phyloP scores from a whole-genome alignment of 306 rosid genomes.

The Vigna radiata region DNA sequence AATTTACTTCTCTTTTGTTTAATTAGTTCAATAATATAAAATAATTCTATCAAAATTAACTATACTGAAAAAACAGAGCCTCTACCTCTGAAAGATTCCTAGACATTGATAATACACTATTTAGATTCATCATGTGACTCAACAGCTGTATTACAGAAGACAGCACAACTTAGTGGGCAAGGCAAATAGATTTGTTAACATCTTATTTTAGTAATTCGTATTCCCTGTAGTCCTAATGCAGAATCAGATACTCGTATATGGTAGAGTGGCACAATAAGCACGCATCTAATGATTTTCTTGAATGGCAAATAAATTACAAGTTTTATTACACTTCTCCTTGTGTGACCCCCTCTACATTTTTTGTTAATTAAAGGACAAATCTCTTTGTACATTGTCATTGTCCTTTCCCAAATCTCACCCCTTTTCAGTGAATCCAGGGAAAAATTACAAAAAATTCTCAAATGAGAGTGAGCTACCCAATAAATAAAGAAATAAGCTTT shows the following conservation, averaged over 20 bases:
- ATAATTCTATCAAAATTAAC: not conserved
- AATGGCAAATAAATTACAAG: slow-evolving; percentile 25
- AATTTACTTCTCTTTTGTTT: not conserved
- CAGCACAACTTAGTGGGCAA: slow-evolving; percentile 21
- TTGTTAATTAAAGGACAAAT: slow-evolving; percentile 33
- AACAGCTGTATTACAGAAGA: slow-evolving; percentile 24
- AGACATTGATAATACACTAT: not conserved
- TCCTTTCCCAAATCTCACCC: slow-evolving; percentile 37
- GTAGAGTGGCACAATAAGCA: not conserved
- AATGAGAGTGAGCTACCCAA: slow-evolving; percentile 40
- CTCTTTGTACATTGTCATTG: slow-evolving; percentile 47
- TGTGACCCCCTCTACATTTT: slow-evolving; percentile 23
- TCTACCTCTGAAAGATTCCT: not conserved
- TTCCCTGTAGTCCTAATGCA: not conserved
- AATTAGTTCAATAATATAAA: not conserved
- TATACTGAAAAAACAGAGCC: not conserved
- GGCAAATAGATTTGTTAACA: slow-evolving; percentile 15
- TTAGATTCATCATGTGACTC: slow-evolving; percentile 22
- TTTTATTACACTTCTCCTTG: not conserved
- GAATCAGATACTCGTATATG: not conserved
- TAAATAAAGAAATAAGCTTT: slow-evolving; percentile 53
- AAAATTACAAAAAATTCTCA: slow-evolving; percentile 50
- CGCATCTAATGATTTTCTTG: slow-evolving; percentile 5
- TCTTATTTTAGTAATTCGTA: not conserved
- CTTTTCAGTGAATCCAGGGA: slow-evolving; percentile 25